These are phyloP conservation scores for Rhynchosporium secalis DNA, from an alignment of 2,329 filamentous ascomycete genomes.

Conservation along the genomic window DNA sequence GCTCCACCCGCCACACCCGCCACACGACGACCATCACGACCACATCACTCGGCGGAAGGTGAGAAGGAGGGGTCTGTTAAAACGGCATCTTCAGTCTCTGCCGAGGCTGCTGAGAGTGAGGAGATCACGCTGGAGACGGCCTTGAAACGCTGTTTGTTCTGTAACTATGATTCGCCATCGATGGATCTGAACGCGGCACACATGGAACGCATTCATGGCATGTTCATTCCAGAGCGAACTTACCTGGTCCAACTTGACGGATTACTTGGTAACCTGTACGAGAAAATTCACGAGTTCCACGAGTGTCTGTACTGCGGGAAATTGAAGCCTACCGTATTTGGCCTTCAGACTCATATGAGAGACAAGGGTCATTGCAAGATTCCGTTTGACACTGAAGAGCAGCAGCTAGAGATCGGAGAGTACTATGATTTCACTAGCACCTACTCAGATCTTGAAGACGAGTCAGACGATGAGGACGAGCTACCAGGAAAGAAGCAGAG, in stretches of 20 bases:
- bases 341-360: conserved; percentile 93
- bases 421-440: conserved; percentile 97
- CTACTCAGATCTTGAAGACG: conserved; percentile 77
- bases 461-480: conserved; percentile 58
- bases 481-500: conserved; percentile 49
- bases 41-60: conserved; percentile 30
- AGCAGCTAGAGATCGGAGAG: conserved; percentile 91
- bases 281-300: conserved; percentile 76
- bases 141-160: conserved; percentile 74
- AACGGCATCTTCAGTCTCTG: conserved; percentile 33
- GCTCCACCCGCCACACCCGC: conserved; percentile 23
- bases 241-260: conserved; percentile 84
- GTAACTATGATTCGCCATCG: conserved; percentile 79
- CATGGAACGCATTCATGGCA: conserved; percentile 90
- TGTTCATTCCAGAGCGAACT: conserved; percentile 89
- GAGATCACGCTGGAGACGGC: conserved; percentile 44
- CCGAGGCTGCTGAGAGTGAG: conserved; percentile 40
- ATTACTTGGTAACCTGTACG: conserved; percentile 73
- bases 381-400: conserved; percentile 81
- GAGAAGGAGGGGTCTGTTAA: conserved; percentile 30
- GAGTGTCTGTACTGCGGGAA: conserved; percentile 91
- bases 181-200: conserved; percentile 77
- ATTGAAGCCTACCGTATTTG: conserved; percentile 72
- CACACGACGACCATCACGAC: conserved; percentile 31
- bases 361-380: conserved; percentile 98